Conservation (phyloP, 192 early-diverging fungal genomes). For the Coemansia sp. region DNA sequence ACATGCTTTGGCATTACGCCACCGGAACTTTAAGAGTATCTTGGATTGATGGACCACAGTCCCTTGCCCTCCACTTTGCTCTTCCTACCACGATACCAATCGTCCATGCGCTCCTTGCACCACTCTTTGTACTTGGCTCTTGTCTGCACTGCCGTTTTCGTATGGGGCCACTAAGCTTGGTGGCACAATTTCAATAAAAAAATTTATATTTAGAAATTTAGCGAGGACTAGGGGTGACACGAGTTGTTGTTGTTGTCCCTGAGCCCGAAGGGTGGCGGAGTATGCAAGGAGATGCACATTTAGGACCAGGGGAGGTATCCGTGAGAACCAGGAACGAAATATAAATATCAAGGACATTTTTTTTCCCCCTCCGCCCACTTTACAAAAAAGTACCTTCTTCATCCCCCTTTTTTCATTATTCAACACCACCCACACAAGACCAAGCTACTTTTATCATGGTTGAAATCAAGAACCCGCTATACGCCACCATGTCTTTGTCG, state of each 20-base stretch:
- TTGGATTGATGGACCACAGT: no score
- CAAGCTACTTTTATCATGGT: conserved; percentile 27
- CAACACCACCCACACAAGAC: neutral
- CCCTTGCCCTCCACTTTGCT: no score
- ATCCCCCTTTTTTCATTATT: neutral
- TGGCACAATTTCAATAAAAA: no score
- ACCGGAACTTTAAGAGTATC: no score
- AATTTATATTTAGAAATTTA: neutral
- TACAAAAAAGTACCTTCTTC: neutral
- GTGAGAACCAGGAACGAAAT: neutral
- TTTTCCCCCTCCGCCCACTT: neutral
- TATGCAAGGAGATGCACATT: neutral
- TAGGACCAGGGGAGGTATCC: neutral
- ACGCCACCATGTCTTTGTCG: conserved; percentile 21
- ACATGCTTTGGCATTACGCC: no score
- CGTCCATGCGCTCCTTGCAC: no score
- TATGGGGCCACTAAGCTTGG: no score
- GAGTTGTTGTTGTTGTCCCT: neutral
- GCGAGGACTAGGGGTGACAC: neutral
- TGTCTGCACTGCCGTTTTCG: no score
- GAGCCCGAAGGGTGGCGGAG: neutral
- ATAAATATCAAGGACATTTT: neutral
- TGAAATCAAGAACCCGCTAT: conserved; percentile 38
- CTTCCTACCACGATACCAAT: no score
- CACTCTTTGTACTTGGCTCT: no score